phyloP scores from a whole-genome alignment of 805 yeast genomes.

The Teunomyces aglyptinius region DNA sequence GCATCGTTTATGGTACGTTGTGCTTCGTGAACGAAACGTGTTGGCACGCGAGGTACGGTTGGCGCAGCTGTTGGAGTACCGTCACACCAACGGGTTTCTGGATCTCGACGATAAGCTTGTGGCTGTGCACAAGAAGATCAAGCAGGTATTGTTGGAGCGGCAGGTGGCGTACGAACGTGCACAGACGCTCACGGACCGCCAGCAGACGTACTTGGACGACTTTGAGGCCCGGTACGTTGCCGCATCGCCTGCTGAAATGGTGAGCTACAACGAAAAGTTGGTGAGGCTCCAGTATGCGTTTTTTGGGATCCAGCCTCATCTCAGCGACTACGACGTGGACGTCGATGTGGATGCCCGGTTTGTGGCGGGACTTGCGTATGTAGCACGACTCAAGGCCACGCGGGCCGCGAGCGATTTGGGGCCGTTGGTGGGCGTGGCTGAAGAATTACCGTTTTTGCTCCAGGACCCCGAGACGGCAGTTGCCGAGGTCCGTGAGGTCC shows the following conservation, averaged over 20 bases:
- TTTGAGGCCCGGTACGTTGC: conserved; percentile 58
- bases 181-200: conserved; percentile 43
- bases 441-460: conserved; percentile 42
- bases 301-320: conserved; percentile 77
- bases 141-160: conserved; percentile 85
- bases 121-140: conserved; percentile 53
- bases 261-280: conserved; percentile 57
- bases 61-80: conserved; percentile 31
- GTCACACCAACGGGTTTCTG: conserved; percentile 34
- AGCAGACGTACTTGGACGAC: conserved; percentile 49
- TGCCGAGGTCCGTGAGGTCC: conserved; percentile 46
- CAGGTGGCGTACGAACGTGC: conserved; percentile 67
- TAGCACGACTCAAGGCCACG: conserved; percentile 66
- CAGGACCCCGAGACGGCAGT: conserved; percentile 39
- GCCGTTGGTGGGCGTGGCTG: conserved; percentile 41
- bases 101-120: conserved; percentile 39
- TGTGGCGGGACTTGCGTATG: conserved; percentile 65
- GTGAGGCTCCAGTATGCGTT: conserved; percentile 78
- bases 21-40: conserved; percentile 78
- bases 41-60: conserved; percentile 73
- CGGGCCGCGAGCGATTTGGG: conserved; percentile 28
- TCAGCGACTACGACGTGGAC: conserved; percentile 51
- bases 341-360: conserved; percentile 49
- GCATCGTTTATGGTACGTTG: conserved; percentile 87
- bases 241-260: conserved; percentile 51